Evolutionary conservation across 495 filamentous ascomycete species (phyloP).

Genomic region (Podospora bellae-mahoneyi): DNA sequence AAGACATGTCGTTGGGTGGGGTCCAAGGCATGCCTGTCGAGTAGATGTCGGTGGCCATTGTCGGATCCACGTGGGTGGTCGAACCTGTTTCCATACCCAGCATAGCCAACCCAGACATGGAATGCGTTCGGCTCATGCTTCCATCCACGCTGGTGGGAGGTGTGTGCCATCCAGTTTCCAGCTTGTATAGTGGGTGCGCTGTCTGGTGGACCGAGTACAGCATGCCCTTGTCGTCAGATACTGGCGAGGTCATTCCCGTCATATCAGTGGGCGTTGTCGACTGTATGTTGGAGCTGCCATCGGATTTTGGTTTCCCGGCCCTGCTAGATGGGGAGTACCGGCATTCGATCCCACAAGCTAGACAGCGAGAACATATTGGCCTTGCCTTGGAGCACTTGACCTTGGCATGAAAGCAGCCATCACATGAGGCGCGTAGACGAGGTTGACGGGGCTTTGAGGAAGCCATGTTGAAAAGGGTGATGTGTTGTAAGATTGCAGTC

Average conservation of each 20-base stretch:
- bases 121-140: conserved; percentile 35
- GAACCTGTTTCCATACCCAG: conserved; percentile 31
- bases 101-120: conserved; percentile 35
- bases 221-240: conserved; percentile 33
- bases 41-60: conserved; percentile 36
- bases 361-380: conserved; percentile 49
- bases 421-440: conserved; percentile 50
- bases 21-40: conserved; percentile 38
- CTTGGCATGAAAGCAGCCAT: conserved; percentile 55
- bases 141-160: conserved; percentile 36
- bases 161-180: conserved; percentile 37
- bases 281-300: conserved; percentile 32
- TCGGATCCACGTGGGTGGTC: conserved; percentile 28
- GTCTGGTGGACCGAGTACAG: conserved; percentile 21
- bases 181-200: conserved; percentile 26
- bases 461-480: conserved; percentile 28
- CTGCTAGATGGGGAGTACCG: conserved; percentile 51
- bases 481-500: background rate
- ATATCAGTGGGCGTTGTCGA: conserved; percentile 20
- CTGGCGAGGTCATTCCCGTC: conserved; percentile 20
- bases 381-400: conserved; percentile 53
- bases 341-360: conserved; percentile 46
- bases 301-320: conserved; percentile 44
- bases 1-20: conserved; percentile 32
- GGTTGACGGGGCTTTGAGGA: conserved; percentile 37